Conservation (phyloP, 805 yeast species). For the Candida koratica region DNA sequence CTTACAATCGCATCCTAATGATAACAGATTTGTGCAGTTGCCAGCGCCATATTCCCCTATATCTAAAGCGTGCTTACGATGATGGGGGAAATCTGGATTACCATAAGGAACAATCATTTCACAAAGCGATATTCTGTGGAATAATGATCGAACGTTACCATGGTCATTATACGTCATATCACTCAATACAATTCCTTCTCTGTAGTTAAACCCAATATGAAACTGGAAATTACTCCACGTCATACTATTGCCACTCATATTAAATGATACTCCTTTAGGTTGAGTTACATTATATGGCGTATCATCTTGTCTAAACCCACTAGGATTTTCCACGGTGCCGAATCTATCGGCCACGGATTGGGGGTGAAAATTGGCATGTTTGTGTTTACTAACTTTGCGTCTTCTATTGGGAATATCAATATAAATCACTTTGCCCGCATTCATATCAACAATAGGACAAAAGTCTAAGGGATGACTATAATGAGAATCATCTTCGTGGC, state of each 20-base stretch:
- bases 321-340: conserved; percentile 45
- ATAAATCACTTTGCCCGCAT: conserved; percentile 60
- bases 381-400: conserved; percentile 63
- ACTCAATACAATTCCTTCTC: conserved; percentile 78
- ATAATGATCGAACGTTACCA: conserved; percentile 66
- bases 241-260: conserved; percentile 63
- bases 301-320: conserved; percentile 55
- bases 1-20: conserved; percentile 81
- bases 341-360: conserved; percentile 56
- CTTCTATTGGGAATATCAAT: conserved; percentile 75
- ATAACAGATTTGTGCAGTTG: conserved; percentile 73
- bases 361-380: conserved; percentile 70
- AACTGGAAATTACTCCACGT: conserved; percentile 74
- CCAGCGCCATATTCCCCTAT: conserved; percentile 89
- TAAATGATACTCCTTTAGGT: conserved; percentile 80
- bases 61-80: conserved; percentile 82
- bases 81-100: conserved; percentile 73
- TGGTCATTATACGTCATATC: conserved; percentile 74
- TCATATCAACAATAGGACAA: conserved; percentile 78
- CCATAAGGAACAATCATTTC: conserved; percentile 90
- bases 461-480: conserved; percentile 75
- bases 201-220: conserved; percentile 80
- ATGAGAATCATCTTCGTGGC: conserved; percentile 72
- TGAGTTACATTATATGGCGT: conserved; percentile 70
- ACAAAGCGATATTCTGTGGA: conserved; percentile 72